These are phyloP conservation scores for Mediolabrus comicus DNA, from an alignment of 108 stramenopile species.

Conservation along the genomic window DNA sequence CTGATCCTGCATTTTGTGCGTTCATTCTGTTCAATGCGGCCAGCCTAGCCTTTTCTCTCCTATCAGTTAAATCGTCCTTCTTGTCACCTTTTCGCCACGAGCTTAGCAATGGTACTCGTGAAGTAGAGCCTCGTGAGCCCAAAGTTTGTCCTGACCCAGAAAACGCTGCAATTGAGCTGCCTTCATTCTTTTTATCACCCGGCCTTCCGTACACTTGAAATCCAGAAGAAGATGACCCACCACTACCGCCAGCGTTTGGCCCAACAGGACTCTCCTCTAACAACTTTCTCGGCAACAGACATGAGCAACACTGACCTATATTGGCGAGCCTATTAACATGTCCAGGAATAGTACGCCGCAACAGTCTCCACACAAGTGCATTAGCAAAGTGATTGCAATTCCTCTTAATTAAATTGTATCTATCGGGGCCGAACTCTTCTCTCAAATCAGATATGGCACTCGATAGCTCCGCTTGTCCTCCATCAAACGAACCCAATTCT, in stretches of 20 bases:
- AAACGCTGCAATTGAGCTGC: slow-evolving; percentile 41
- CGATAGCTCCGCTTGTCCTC: slow-evolving; percentile 64
- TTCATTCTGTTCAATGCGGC: slow-evolving; percentile 80
- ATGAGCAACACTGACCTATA: slow-evolving; percentile 78
- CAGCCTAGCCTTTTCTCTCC: slow-evolving; percentile 77
- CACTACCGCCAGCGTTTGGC: slow-evolving; percentile 37
- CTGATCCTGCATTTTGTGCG: slow-evolving; percentile 24
- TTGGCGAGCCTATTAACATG: slow-evolving; percentile 88
- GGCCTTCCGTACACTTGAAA: slow-evolving; percentile 48
- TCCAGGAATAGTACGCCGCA: slow-evolving; percentile 63
- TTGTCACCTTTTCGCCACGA: slow-evolving; percentile 27
- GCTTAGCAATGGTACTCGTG: slow-evolving; percentile 32
- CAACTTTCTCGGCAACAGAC: slow-evolving; percentile 77
- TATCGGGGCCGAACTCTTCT: slow-evolving; percentile 64
- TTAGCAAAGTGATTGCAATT: slow-evolving; percentile 96
- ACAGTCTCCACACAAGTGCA: slow-evolving; percentile 74
- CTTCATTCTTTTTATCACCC: slow-evolving; percentile 39
- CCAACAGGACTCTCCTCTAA: slow-evolving; percentile 83
- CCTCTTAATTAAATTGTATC: slow-evolving; percentile 72
- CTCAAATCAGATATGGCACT: slow-evolving; percentile 69
- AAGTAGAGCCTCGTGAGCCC: slow-evolving; percentile 30
- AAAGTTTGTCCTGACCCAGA: slow-evolving; percentile 54
- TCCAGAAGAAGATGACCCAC: slow-evolving; percentile 4
- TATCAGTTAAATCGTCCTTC: slow-evolving; percentile 54
- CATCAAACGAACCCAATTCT: slow-evolving; percentile 79